A percentile compares a stretch with the other conserved stretches of the same genome.
phyloP scores from a whole-genome alignment of 2,329 filamentous ascomycete genomes.

The Dryadomyces sulphureus region DNA sequence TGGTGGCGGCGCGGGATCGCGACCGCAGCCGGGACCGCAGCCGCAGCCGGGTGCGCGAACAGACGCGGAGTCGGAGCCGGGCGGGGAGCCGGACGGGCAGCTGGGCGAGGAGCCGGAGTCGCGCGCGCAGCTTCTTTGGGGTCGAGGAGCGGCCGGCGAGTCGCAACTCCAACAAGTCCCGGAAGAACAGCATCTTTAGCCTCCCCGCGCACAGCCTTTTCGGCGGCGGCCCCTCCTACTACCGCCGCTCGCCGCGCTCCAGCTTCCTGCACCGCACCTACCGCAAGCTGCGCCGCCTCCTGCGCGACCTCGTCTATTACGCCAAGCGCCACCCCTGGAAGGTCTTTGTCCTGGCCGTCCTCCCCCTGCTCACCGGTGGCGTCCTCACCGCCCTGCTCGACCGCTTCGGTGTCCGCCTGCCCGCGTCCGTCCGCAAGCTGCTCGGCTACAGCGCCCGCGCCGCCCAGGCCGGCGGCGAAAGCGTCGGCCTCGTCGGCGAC shows the following conservation, averaged over 20 bases:
- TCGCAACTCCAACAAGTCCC: not conserved
- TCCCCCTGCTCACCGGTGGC: slow-evolving; percentile 77
- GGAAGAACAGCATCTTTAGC: slow-evolving; percentile 28
- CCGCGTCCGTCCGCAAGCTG: slow-evolving; percentile 44
- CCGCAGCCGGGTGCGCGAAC: not conserved
- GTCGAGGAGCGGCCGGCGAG: not conserved
- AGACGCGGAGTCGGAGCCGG: not conserved
- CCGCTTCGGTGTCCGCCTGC: slow-evolving; percentile 66
- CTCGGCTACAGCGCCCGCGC: slow-evolving; percentile 37
- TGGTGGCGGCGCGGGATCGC: too few relatives aligned
- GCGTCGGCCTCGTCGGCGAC: slow-evolving; percentile 36
- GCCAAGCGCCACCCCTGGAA: slow-evolving; percentile 73
- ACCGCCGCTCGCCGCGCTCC: slow-evolving; percentile 67
- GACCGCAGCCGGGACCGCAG: not conserved
- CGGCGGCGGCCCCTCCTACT: slow-evolving; percentile 35
- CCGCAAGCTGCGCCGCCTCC: slow-evolving; percentile 60
- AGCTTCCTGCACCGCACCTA: slow-evolving; percentile 63
- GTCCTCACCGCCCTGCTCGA: slow-evolving; percentile 63
- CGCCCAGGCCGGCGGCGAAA: slow-evolving; percentile 30
- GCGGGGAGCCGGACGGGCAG: slow-evolving; percentile 2
- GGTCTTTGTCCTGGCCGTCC: slow-evolving; percentile 72
- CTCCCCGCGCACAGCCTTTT: slow-evolving; percentile 32
- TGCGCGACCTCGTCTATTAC: slow-evolving; percentile 70
- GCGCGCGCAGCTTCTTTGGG: slow-evolving; percentile 9
- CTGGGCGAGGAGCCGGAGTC: slow-evolving; percentile 14